Percentiles rank a stretch among this genome's conserved stretches.
phyloP scores from a whole-genome alignment of 2,329 filamentous ascomycete species.

The Cryoendolithus antarcticus region DNA sequence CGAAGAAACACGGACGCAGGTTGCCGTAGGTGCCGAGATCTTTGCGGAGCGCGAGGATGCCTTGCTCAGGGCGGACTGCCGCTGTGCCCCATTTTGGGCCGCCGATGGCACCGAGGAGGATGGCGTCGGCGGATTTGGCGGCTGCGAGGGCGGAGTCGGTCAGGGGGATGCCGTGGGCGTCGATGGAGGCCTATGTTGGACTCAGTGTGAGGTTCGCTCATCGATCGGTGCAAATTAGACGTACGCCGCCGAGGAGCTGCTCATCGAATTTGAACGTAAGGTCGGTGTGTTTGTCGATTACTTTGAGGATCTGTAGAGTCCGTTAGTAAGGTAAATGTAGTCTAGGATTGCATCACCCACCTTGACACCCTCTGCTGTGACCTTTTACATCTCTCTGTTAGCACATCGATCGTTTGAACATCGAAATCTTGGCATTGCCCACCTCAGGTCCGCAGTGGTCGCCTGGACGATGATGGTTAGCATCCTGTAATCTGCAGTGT shows the following conservation, averaged over 20 bases:
- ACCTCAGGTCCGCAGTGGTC: slow-evolving; percentile 84
- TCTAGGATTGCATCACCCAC: slow-evolving; percentile 32
- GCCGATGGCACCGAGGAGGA: slow-evolving; percentile 86
- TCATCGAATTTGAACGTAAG: slow-evolving; percentile 82
- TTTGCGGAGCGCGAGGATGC: slow-evolving; percentile 80
- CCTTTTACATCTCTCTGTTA: background rate
- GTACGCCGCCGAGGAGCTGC: slow-evolving; percentile 81
- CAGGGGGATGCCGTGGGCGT: slow-evolving; percentile 63
- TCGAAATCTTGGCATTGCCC: slow-evolving; percentile 20
- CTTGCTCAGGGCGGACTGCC: slow-evolving; percentile 79
- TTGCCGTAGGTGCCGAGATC: slow-evolving; percentile 92
- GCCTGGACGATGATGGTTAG: slow-evolving; percentile 10
- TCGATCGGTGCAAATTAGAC: background rate
- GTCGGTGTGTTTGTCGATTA: slow-evolving; percentile 59
- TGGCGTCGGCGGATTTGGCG: slow-evolving; percentile 74
- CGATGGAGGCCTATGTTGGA: slow-evolving; percentile 63
- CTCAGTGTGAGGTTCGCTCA: background rate
- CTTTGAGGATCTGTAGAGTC: slow-evolving; percentile 54
- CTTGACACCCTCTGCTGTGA: slow-evolving; percentile 76
- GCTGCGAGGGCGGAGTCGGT: slow-evolving; percentile 73
- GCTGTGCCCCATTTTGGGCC: slow-evolving; percentile 96
- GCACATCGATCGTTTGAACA: background rate
- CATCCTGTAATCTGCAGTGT: background rate
- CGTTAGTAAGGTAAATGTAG: slow-evolving; percentile 1
- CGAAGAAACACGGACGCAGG: slow-evolving; percentile 91